Conservation (phyloP, 1,284 basidiomycete species). For the Ustilago loliicola region DNA sequence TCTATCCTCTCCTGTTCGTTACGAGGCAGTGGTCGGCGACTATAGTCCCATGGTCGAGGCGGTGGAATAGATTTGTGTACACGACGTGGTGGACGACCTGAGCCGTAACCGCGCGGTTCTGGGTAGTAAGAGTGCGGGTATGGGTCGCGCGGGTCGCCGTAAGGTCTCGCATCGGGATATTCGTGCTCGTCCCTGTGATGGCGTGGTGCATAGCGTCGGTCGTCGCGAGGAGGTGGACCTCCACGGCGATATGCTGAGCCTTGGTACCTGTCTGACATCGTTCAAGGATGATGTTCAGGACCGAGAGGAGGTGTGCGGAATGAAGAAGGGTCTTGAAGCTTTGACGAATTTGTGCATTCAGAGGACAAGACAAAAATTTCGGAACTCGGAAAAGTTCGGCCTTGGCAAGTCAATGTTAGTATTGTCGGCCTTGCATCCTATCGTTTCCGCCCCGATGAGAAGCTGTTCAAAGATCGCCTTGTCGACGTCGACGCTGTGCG, state of each 20-base stretch:
- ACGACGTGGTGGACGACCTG: conserved; percentile 18
- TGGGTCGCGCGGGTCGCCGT: conserved; percentile 24
- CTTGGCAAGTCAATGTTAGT: neutral
- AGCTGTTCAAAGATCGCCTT: neutral
- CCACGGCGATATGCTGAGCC: conserved; percentile 31
- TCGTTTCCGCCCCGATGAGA: neutral
- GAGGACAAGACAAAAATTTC: conserved; percentile 8
- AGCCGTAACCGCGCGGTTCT: conserved; percentile 16
- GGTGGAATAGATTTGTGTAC: conserved; percentile 42
- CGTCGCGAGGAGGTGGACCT: conserved; percentile 22
- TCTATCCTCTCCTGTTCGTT: conserved; percentile 35
- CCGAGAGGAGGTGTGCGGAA: neutral
- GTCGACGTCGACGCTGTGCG: neutral
- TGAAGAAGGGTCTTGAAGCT: conserved; percentile 1
- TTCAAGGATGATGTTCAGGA: neutral
- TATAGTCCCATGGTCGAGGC: conserved; percentile 46
- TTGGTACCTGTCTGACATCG: conserved; percentile 41
- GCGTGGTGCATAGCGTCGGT: conserved; percentile 23
- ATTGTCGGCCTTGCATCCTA: neutral
- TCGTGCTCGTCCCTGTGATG: conserved; percentile 26
- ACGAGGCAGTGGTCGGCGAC: conserved; percentile 35
- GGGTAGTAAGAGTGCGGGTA: conserved; percentile 33
- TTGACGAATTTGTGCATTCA: conserved; percentile 2
- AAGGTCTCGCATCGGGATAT: conserved; percentile 10
- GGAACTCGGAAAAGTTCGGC: conserved; percentile 13